Base-by-base conservation (phyloP, 2,329 filamentous ascomycete species). In the Huntiella savannae region DNA sequence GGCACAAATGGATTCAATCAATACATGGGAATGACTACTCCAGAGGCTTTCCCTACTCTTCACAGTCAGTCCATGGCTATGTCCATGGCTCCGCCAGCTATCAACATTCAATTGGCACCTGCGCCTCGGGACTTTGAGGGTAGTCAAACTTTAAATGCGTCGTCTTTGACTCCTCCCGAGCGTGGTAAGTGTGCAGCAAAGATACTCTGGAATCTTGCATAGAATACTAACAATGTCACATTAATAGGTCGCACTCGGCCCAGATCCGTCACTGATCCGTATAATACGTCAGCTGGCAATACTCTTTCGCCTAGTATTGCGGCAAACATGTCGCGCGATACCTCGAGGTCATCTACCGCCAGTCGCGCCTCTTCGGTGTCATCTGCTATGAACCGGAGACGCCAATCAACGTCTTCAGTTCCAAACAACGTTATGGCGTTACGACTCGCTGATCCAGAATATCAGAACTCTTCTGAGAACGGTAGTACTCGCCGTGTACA, bases 61-160 rank as follows among this genome's bases (percentile, higher is more conserved):
- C 58, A 58, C 33, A 48, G 43, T 13, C 63, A 67, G 47, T 63
- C 67, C 17, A 59, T 60, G n/a, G 81, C 87, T 48, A 72, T 82
- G 58, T 77, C 82, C 53, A 91, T 93, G 79, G 81, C 80, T 3
- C 83, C 87, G n/a, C 87, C 87, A 0, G 83, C 87, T 44, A 95
- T 95, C 62, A 93, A 91, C 57, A 91, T 95, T 54, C 83, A 94
- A 58, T 86, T 84, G 60, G 87, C 86, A 12, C 87, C 87, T 17
- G 6, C 74, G 81, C 54, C 53, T 22, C 55, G 53, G 33, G 46
- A 53, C 32, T 62, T 62, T 47, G 58, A 60, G 40, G 43, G 47
- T 74, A 74, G 55, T 71, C 73, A 22, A 67, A 71, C 15, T 83
- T 82, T 56, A 63, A 70, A 28, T 68, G 69, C n/a, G 65, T 77